phyloP scores from a whole-genome alignment of 2,329 filamentous ascomycete genomes.

The Sclerotiophoma versabilis region DNA sequence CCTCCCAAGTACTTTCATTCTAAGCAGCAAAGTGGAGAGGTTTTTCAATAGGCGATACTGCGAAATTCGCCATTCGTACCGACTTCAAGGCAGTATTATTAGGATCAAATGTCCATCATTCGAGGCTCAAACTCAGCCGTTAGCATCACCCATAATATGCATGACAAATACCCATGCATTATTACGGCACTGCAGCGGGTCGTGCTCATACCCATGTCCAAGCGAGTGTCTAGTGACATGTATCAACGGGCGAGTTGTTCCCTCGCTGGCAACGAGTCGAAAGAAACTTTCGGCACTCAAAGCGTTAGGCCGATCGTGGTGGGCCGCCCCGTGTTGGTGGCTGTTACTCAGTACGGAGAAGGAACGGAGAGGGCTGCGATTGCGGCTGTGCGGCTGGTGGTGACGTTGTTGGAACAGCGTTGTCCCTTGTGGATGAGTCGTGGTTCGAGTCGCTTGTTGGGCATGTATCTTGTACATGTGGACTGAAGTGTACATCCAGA shows the following conservation, averaged over 20 bases:
- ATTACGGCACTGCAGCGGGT: conserved; percentile 12
- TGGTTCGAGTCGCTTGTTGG: background rate
- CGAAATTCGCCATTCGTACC: too few relatives aligned
- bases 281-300: conserved; percentile 12
- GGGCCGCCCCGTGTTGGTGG: conserved; percentile 13
- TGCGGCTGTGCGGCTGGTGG: background rate
- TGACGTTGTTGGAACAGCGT: conserved; percentile 4
- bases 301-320: conserved; percentile 12
- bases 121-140: too few relatives aligned
- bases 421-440: background rate
- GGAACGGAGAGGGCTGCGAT: background rate
- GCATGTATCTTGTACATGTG: conserved; percentile 14
- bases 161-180: conserved; percentile 12
- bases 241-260: conserved; percentile 2
- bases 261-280: background rate
- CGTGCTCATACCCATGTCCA: conserved; percentile 1
- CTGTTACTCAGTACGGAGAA: conserved; percentile 3
- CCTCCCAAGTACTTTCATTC: too few relatives aligned
- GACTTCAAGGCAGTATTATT: too few relatives aligned
- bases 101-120: too few relatives aligned
- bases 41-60: too few relatives aligned
- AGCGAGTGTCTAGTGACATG: conserved; percentile 12
- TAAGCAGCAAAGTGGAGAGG: too few relatives aligned
- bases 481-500: background rate
- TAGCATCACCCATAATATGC: too few relatives aligned